phyloP scores from a whole-genome alignment of 108 stramenopile species.

The Schizochytrium sp. region DNA sequence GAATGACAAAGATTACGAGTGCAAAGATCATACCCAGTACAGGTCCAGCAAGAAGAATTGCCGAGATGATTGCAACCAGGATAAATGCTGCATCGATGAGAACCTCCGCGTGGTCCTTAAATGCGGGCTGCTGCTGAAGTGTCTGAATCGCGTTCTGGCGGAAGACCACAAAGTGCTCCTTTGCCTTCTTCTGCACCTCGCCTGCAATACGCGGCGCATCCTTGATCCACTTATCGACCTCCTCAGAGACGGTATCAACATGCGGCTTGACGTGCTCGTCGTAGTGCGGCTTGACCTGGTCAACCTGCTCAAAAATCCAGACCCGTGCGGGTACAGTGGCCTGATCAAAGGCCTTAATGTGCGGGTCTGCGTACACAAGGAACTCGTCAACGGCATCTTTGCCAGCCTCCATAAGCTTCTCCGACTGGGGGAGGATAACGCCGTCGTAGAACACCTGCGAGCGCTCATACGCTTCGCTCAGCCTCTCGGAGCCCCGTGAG shows the following conservation, averaged over 20 bases:
- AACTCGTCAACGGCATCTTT: not conserved
- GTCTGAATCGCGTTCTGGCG: slow-evolving; percentile 7
- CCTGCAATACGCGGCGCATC: not conserved
- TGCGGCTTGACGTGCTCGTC: slow-evolving; percentile 46
- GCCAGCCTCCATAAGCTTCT: not conserved
- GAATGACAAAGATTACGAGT: not conserved
- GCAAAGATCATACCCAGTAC: not conserved
- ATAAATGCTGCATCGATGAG: not conserved
- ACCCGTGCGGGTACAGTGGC: not conserved
- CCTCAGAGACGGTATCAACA: not conserved
- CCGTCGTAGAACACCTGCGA: not conserved
- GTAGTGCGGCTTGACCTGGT: not conserved
- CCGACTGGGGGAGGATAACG: not conserved
- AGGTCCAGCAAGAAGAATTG: not conserved
- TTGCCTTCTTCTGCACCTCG: not conserved
- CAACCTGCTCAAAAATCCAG: slow-evolving; percentile 21
- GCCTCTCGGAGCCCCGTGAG: not conserved
- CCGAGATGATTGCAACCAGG: not conserved
- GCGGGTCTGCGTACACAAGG: not conserved
- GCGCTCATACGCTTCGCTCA: not conserved
- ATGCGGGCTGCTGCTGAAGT: not conserved
- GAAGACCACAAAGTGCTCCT: not conserved
- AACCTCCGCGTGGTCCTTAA: not conserved
- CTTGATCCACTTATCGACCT: not conserved
- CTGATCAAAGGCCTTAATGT: slow-evolving; percentile 3